Percentiles rank a stretch among this genome's conserved stretches.
Evolutionary conservation across 2,329 filamentous ascomycete genomes (phyloP).

Genomic region (Diaporthe caulivora): DNA sequence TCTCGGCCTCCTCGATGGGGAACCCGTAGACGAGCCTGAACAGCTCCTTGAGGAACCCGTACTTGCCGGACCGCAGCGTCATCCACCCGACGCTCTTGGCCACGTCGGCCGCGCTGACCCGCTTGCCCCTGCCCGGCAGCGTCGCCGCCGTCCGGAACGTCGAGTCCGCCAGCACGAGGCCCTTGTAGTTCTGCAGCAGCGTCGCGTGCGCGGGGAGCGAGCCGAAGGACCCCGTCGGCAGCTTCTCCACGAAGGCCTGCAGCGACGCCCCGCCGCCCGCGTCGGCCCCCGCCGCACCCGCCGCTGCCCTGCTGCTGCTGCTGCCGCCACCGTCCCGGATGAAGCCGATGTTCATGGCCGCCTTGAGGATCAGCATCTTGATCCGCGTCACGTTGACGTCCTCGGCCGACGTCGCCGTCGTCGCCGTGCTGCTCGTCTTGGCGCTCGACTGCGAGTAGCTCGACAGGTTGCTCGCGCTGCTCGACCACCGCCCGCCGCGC

Average conservation of each 20-base stretch:
- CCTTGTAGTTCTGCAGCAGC: constrained; percentile 84
- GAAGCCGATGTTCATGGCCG: constrained; percentile 87
- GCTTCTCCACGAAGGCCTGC: constrained; percentile 79
- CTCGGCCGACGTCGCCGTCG: constrained; percentile 75
- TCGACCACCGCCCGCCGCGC: constrained; percentile 81
- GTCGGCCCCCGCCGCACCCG: constrained; percentile 40
- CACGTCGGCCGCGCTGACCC: constrained; percentile 78
- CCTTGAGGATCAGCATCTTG: constrained; percentile 84
- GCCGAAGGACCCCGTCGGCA: constrained; percentile 85
- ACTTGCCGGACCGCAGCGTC: constrained; percentile 74
- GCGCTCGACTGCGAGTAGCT: constrained; percentile 80
- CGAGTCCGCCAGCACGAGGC: constrained; percentile 80
- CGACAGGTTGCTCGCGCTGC: constrained; percentile 82
- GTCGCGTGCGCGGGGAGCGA: constrained; percentile 76
- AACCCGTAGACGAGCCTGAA: constrained; percentile 90
- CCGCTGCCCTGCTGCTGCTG: no score
- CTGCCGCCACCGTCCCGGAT: constrained; percentile 62
- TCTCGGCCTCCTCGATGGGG: constrained; percentile 80
- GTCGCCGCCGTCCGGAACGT: constrained; percentile 69
- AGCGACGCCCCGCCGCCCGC: constrained; percentile 64
- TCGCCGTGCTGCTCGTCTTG: constrained; percentile 78
- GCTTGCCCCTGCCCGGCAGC: constrained; percentile 69
- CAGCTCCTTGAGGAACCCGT: constrained; percentile 84
- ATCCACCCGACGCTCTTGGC: constrained; percentile 84
- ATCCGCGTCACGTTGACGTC: constrained; percentile 83